A percentile compares a stretch with the other conserved stretches of the same genome.
Evolutionary conservation across 202 grass and related monocot species (phyloP).

Genomic region (Schoenoplectus triqueter): DNA sequence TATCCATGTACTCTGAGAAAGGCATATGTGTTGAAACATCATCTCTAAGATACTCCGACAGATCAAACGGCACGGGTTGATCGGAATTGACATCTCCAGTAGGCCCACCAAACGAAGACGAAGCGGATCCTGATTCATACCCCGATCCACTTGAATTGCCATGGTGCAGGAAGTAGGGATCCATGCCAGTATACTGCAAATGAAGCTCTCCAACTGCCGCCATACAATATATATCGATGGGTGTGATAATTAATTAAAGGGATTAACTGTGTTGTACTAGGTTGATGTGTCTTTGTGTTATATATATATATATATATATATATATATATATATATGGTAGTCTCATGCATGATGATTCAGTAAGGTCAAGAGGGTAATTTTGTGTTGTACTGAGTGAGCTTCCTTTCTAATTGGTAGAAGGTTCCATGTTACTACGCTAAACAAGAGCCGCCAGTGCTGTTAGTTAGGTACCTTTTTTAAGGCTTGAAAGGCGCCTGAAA

Average conservation of each 20-base stretch:
- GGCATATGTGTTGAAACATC: slow-evolving; percentile 33
- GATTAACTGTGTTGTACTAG: background rate
- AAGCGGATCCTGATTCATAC: slow-evolving; percentile 51
- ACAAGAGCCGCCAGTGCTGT: slow-evolving; percentile 10
- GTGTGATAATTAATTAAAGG: background rate
- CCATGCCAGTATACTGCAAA: slow-evolving; percentile 55
- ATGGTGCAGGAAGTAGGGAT: slow-evolving; percentile 52
- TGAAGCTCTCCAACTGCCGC: slow-evolving; percentile 51
- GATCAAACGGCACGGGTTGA: slow-evolving; percentile 43
- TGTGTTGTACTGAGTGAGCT: background rate
- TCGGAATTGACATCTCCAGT: slow-evolving; percentile 32
- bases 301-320: slow-evolving; percentile 16
- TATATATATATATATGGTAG: slow-evolving; percentile 13
- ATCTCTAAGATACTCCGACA: slow-evolving; percentile 56
- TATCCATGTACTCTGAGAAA: slow-evolving; percentile 32
- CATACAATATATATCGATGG: slow-evolving; percentile 40
- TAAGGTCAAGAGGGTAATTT: slow-evolving; percentile 19
- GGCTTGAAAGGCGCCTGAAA: slow-evolving; percentile 11
- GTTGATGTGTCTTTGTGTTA: background rate
- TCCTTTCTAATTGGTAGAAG: slow-evolving; percentile 34
- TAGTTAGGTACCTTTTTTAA: slow-evolving; percentile 10
- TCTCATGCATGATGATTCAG: background rate
- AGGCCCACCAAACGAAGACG: slow-evolving; percentile 28
- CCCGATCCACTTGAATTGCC: slow-evolving; percentile 47
- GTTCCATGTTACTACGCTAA: slow-evolving; percentile 24